Conservation (phyloP, 768 basidiomycete species). For the Tulasnella sp. region DNA sequence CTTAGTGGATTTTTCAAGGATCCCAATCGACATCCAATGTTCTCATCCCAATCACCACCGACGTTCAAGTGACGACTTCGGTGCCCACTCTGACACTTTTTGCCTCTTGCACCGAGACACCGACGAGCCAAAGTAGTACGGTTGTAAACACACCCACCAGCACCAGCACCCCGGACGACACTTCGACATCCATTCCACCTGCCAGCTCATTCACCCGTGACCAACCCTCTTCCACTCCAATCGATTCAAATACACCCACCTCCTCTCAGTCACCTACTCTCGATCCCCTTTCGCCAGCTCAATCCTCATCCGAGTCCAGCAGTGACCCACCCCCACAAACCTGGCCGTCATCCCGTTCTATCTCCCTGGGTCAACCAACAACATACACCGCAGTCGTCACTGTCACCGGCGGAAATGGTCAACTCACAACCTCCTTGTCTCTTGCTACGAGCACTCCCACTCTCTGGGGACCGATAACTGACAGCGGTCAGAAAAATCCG, state of each 20-base stretch:
- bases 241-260: neutral
- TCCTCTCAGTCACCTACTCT: neutral
- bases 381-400: neutral
- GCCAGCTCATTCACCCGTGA: neutral
- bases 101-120: neutral
- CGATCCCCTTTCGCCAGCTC: neutral
- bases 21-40: neutral
- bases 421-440: neutral
- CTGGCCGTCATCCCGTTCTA: neutral
- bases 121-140: neutral
- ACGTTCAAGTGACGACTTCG: neutral
- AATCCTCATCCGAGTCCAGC: neutral
- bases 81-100: conserved; percentile 4
- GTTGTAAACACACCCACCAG: neutral
- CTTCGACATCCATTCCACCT: neutral
- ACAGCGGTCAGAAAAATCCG: neutral
- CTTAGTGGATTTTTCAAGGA: neutral
- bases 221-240: neutral
- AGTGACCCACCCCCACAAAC: neutral
- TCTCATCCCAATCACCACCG: neutral
- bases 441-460: neutral
- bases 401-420: conserved; percentile 4
- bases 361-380: neutral
- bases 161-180: neutral
- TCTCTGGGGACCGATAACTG: neutral